Evolutionary conservation across 1,139 yeast species (phyloP), one percentile per base, ranked within the genome.

Genomic region (Candida gigantensis): DNA sequence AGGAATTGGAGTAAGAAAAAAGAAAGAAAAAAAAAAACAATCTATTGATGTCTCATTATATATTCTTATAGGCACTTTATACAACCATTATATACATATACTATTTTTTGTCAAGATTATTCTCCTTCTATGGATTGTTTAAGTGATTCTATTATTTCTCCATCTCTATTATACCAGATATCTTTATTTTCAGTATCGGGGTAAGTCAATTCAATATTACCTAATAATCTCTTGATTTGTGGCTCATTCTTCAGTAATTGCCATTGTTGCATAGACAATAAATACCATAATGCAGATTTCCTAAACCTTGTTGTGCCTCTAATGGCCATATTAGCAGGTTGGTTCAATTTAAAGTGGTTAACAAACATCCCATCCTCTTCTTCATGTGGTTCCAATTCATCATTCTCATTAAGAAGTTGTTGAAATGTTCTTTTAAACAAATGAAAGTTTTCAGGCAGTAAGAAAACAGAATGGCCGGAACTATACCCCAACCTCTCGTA

Each of bases 221-320:
- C 30, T 20, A 61, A 32, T 30, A 65, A 51, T 10, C 44, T 40
- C 31, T 46, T 39, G 1, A 60, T 52, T 37, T 68, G 73, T 3
- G 44, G 34, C 21, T 46, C 35, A 34, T 62, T 55, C 7, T 60
- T 53, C 27, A 68, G 49, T 4, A 51, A 47, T n/a, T 60, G 42
- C 89, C 96, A 83, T 52, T 84, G 87, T 40, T 77, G 77, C 4
- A 90, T 84, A 0, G 96, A 82, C 17, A 90, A 59, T 13, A 89
- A 58, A 49, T 77, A 74, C 90, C 96, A 90, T 23, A 90, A 68
- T 1, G 88, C 79, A 1, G 92, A 80, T 52, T 87, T 88, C 39
- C 97, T 72, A 36, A 62, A 62, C 39, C 95, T 68, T 1, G 84
- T 74, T 26, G 78, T 53, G 0, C 88, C 89, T 15, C 49, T 45